Base-by-base conservation (phyloP, 2,329 filamentous ascomycete species). In the Hymenoscyphus repandus region DNA sequence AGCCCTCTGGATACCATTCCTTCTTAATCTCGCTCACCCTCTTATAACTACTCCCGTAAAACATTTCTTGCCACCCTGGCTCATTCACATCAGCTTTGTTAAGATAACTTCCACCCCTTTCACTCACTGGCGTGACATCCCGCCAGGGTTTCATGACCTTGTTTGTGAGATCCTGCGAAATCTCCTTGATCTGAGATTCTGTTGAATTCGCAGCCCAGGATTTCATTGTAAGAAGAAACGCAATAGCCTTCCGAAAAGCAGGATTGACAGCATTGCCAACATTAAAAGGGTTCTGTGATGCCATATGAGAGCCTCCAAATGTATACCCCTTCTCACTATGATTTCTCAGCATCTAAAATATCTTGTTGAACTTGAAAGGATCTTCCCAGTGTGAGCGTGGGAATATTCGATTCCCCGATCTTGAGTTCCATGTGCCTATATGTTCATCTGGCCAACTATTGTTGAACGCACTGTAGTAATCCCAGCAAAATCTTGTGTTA, bases 81-180 rank as follows among this genome's bases (percentile, higher is more conserved):
- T 74, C 68, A 38, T 62, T 62, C 45, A 73, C 70, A 62, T 77
- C 70, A 2, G 71, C 74, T 64, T 80, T 76, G 57, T 75, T 77
- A 67, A 74, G 67, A 62, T 76, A 76, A 2, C 68, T 65, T 4
- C 70, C 72, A 7, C 66, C 63, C 1, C 65, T 66, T 0, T 27
- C 22, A 7, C 22, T 27, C 7, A 27, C 22, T 27, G 22, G 22
- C 4, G 22, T 7, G 7, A 27, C 7, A 7, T 27, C 22, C 22
- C 22, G 22, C 22, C 22, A 27, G 4, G 7, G 22, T 27, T 27
- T 27, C 22, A 27, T 27, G 7, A 27, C 22, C 22, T 27, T 7
- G 22, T 27, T 27, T 4, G 22, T 27, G 22, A 27, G 7, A 27
- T 27, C 7, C 22, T 27, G 4, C 22, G 22, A 27, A 7, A 27